Conservation (phyloP, 345 rosid species). For the Trapa incisa region DNA sequence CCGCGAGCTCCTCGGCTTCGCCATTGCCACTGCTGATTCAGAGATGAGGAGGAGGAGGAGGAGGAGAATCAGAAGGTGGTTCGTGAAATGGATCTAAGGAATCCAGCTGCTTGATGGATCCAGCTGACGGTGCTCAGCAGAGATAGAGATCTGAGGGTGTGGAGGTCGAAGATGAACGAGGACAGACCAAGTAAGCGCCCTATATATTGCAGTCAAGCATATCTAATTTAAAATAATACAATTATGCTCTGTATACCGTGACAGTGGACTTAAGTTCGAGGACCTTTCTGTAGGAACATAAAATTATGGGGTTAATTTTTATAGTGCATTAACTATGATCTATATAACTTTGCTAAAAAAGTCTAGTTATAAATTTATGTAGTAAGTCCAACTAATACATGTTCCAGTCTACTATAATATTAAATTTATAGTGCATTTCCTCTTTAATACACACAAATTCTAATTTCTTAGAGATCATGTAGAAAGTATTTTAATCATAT, state of each 20-base stretch:
- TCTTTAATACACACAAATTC: too few relatives aligned
- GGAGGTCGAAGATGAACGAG: background rate
- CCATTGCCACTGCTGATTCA: background rate
- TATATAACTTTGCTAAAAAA: too few relatives aligned
- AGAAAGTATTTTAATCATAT: too few relatives aligned
- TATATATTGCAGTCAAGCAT: background rate
- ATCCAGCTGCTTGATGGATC: background rate
- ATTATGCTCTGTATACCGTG: background rate
- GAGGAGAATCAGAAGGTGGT: background rate
- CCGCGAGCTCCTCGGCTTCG: slow-evolving; percentile 33
- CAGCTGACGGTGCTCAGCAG: background rate
- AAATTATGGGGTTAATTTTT: background rate
- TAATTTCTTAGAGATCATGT: too few relatives aligned
- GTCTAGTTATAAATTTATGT: too few relatives aligned
- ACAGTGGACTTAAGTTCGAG: background rate
- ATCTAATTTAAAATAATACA: too few relatives aligned
- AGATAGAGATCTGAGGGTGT: background rate
- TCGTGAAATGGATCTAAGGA: background rate
- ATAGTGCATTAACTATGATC: too few relatives aligned
- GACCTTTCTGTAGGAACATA: background rate
- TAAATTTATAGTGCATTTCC: too few relatives aligned
- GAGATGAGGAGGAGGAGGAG: background rate
- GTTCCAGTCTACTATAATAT: too few relatives aligned
- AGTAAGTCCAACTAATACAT: too few relatives aligned
- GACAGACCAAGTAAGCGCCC: background rate